Evolutionary conservation across 805 yeast species (phyloP), one percentile per base, ranked within the genome.

Genomic region (Blastobotrys peoriensis): DNA sequence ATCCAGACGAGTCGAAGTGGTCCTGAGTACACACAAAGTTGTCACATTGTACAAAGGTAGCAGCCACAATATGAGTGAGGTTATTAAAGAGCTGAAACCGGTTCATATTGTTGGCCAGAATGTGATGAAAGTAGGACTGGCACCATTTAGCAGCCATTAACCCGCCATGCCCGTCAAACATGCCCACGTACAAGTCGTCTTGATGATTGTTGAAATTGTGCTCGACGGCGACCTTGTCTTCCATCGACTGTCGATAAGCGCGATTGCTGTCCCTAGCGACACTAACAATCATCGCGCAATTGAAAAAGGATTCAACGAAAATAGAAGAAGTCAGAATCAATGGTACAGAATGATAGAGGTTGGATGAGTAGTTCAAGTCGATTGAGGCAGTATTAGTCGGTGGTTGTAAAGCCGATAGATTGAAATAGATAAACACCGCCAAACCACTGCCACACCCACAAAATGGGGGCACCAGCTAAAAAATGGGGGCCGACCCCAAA

Each of bases 101-200:
- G 77, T 46, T 69, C 58, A 43, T 61, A 61, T 48, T 55, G 5
- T 44, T 58, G 21, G 59, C 62, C 44, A 79, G 59, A 16, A 88
- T 71, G 43, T 72, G 74, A 60, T 89, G 97, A 44, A 93, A 64
- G 56, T 83, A 79, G 49, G 86, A 78, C 0, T 96, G 95, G 67
- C 96, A 87, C 95, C 95, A 89, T 58, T 89, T 76, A 2, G 98
- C 95, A 5, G 94, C 83, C 54, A 79, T 85, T 43, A 79, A 78
- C 15, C 98, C 98, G 1, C 97, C 98, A 66, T 93, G 98, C 6
- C 98, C 98, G 64, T 93, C 98, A 65, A 89, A 93, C 1, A 93
- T 76, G n/a, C 93, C 98, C 73, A 91, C 86, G 60, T 85, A 91
- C 2, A 95, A 96, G 83, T 95, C 86, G 61, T 86, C 96, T 3